A percentile compares a stretch with the other conserved stretches of the same genome.
phyloP scores from a whole-genome alignment of 177 flowering plant species.

The Vitis hybrid region DNA sequence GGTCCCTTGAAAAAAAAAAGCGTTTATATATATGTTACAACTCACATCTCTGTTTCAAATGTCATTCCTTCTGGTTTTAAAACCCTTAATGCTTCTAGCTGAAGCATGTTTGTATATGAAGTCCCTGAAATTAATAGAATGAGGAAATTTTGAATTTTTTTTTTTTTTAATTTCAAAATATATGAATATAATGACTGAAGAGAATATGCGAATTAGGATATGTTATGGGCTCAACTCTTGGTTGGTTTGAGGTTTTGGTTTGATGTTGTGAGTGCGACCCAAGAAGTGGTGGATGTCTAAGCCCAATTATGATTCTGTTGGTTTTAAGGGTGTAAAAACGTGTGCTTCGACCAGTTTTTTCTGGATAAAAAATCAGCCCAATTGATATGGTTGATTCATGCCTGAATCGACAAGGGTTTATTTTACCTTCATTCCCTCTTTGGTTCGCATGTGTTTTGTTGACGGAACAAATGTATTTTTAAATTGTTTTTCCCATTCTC shows the following conservation, averaged over 20 bases:
- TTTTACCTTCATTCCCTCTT: too few species aligned
- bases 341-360: too few species aligned
- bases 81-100: neutral
- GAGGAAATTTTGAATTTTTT: neutral
- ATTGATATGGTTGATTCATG: too few species aligned
- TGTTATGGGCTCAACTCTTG: neutral
- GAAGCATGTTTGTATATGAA: constrained; percentile 17
- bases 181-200: too few species aligned
- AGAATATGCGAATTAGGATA: neutral
- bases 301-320: too few species aligned
- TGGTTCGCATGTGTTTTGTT: too few species aligned
- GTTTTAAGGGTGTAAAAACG: too few species aligned
- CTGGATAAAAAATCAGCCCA: too few species aligned
- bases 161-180: neutral
- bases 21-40: neutral
- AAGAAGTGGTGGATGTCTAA: too few species aligned
- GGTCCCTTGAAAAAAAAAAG: neutral
- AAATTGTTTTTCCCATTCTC: too few species aligned
- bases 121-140: neutral
- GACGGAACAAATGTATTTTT: too few species aligned
- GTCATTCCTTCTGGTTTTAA: neutral
- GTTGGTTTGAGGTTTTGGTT: neutral
- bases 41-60: neutral
- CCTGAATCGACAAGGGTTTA: too few species aligned
- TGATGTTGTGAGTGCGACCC: neutral